Evolutionary conservation across 768 basidiomycete species (phyloP).

Genomic region (Cyathus striatus): DNA sequence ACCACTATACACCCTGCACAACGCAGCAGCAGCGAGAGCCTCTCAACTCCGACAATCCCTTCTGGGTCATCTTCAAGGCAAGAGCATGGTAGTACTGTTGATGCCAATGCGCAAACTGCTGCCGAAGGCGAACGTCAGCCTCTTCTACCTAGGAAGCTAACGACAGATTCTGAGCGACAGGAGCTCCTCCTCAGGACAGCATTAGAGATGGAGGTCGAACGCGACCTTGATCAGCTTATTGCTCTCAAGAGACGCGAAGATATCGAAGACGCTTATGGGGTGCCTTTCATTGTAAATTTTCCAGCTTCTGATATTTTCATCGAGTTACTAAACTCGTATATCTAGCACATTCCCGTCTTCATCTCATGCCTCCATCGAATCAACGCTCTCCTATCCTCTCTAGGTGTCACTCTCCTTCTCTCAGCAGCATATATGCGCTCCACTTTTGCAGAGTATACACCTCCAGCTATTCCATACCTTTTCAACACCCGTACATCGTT

Average conservation of each 20-base stretch:
- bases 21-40: not conserved
- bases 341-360: conserved; percentile 72
- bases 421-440: conserved; percentile 59
- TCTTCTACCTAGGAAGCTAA: conserved; percentile 8
- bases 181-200: conserved; percentile 4
- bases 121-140: conserved; percentile 3
- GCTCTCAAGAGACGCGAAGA: conserved; percentile 65
- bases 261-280: conserved; percentile 72
- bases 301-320: conserved; percentile 4
- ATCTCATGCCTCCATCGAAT: conserved; percentile 73
- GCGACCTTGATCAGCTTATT: conserved; percentile 63
- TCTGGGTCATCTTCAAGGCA: not conserved
- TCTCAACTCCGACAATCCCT: not conserved
- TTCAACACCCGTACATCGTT: not conserved
- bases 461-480: conserved; percentile 4
- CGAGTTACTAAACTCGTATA: conserved; percentile 3
- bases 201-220: conserved; percentile 43
- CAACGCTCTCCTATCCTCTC: conserved; percentile 64
- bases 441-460: conserved; percentile 29
- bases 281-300: conserved; percentile 68
- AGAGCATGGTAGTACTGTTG: not conserved
- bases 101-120: conserved; percentile 3
- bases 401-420: conserved; percentile 62
- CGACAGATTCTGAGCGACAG: conserved; percentile 3
- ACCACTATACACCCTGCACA: not conserved